These are phyloP conservation scores for Monilinia aucupariae DNA, from an alignment of 2,329 filamentous ascomycete species.

Conservation along the genomic window DNA sequence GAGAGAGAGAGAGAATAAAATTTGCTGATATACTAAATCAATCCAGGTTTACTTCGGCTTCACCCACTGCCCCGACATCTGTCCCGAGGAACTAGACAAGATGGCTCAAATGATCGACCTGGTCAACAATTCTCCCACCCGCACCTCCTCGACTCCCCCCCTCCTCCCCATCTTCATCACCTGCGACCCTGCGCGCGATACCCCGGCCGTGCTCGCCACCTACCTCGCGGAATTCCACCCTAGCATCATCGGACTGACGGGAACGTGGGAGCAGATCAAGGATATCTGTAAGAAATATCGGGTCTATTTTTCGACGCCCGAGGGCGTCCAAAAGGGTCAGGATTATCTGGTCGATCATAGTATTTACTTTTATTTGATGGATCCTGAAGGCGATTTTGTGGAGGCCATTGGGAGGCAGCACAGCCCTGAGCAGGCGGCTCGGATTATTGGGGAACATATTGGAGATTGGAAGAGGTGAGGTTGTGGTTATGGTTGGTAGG, in stretches of 20 bases:
- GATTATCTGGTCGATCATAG: conserved; percentile 98
- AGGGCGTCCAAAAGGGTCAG: conserved; percentile 81
- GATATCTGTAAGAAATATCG: conserved; percentile 90
- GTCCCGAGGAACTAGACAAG: conserved; percentile 97
- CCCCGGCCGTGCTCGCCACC: conserved; percentile 72
- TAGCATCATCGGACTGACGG: conserved; percentile 80
- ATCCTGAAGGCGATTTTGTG: conserved; percentile 95
- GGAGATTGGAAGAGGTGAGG: conserved; percentile 58
- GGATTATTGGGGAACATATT: conserved; percentile 80
- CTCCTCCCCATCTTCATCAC: conserved; percentile 77
- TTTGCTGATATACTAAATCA: neutral
- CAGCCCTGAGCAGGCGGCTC: conserved; percentile 78
- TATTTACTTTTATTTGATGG: conserved; percentile 99
- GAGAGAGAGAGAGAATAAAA: rapidly evolving
- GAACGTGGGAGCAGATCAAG: conserved; percentile 91
- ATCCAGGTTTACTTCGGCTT: conserved; percentile 92
- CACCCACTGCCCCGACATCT: conserved; percentile 97
- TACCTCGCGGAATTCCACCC: conserved; percentile 91
- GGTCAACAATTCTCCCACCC: conserved; percentile 43
- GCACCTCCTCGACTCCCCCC: conserved; percentile 42
- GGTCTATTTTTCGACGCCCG: conserved; percentile 94
- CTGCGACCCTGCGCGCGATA: conserved; percentile 90
- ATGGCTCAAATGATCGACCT: conserved; percentile 93
- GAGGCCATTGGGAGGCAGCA: conserved; percentile 95
- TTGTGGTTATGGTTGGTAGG: too few species aligned